These are phyloP conservation scores for Amylostereum areolatum DNA, from an alignment of 1,284 basidiomycete genomes.

Conservation along the genomic window DNA sequence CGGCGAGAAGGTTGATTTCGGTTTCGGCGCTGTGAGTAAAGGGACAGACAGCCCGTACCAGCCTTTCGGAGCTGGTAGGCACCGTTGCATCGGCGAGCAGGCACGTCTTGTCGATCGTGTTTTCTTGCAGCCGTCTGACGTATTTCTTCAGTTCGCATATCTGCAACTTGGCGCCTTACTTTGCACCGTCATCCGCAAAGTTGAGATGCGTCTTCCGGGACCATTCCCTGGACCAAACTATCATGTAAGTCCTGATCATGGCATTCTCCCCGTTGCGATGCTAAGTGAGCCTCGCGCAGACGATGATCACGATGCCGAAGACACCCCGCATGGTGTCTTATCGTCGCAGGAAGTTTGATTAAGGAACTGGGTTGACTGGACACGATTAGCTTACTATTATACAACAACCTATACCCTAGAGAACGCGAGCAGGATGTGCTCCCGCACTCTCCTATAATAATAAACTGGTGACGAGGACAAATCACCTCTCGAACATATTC, in stretches of 20 bases:
- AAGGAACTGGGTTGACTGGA: neutral
- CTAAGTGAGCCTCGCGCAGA: constrained; percentile 27
- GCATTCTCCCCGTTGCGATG: neutral
- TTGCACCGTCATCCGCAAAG: constrained; percentile 69
- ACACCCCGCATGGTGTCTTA: constrained; percentile 40
- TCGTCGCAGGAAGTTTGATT: constrained; percentile 25
- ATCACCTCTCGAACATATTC: too few relatives aligned
- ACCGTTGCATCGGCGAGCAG: constrained; percentile 94
- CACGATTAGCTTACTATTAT: too few relatives aligned
- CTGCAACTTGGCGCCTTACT: constrained; percentile 88
- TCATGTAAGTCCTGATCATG: constrained; percentile 51
- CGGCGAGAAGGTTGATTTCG: constrained; percentile 92
- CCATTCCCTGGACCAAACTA: constrained; percentile 85
- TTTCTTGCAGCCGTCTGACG: neutral
- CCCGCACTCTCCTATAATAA: too few relatives aligned
- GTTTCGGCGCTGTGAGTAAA: constrained; percentile 91
- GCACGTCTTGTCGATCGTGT: constrained; percentile 28
- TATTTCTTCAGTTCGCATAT: constrained; percentile 77
- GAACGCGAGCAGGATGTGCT: too few relatives aligned
- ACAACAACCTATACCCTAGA: too few relatives aligned
- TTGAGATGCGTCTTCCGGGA: constrained; percentile 68
- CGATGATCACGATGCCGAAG: constrained; percentile 69
- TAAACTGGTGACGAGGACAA: too few relatives aligned
- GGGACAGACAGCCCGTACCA: constrained; percentile 90
- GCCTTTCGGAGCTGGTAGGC: constrained; percentile 94